A percentile compares a stretch with the other conserved stretches of the same genome.
phyloP scores from a whole-genome alignment of 2,329 filamentous ascomycete genomes.

The Blastomyces gilchristii region DNA sequence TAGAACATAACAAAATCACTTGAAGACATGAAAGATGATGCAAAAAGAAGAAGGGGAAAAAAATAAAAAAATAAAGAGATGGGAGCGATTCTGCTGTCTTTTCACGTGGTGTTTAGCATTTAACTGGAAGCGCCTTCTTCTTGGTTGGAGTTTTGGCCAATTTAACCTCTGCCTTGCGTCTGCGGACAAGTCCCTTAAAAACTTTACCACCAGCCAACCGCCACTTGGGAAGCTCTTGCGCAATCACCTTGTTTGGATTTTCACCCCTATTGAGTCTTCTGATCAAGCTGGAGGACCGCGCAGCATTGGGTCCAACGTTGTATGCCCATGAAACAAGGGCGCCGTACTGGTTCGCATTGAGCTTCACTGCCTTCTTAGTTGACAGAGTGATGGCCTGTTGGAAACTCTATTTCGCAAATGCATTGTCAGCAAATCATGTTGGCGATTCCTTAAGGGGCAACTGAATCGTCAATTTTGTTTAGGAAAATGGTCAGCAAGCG shows the following conservation, averaged over 20 bases:
- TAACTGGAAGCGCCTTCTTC: slow-evolving; percentile 11
- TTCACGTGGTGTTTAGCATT: slow-evolving; percentile 6
- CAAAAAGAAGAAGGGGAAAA: not conserved
- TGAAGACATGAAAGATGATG: not conserved
- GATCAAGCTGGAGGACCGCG: slow-evolving; percentile 34
- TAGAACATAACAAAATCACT: not conserved
- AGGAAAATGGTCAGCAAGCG: not conserved
- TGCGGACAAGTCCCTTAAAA: slow-evolving; percentile 33
- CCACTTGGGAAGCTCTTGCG: slow-evolving; percentile 42
- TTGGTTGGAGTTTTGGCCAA: slow-evolving; percentile 26
- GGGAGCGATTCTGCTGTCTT: no score
- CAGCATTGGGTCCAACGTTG: slow-evolving; percentile 41
- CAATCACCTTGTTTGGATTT: slow-evolving; percentile 32
- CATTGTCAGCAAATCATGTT: not conserved
- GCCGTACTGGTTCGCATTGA: slow-evolving; percentile 45
- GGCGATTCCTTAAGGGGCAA: not conserved
- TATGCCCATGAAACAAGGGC: slow-evolving; percentile 44
- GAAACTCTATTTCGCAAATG: slow-evolving; percentile 11
- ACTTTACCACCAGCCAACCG: slow-evolving; percentile 34
- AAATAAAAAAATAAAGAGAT: not conserved
- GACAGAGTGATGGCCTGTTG: slow-evolving; percentile 34
- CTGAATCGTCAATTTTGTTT: not conserved
- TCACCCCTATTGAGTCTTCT: slow-evolving; percentile 38
- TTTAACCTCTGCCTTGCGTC: slow-evolving; percentile 38
- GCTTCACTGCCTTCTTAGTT: slow-evolving; percentile 26